Evolutionary conservation across 2,329 filamentous ascomycete species (phyloP), one percentile per base, ranked within the genome.

Genomic region (Alternaria consortialis): DNA sequence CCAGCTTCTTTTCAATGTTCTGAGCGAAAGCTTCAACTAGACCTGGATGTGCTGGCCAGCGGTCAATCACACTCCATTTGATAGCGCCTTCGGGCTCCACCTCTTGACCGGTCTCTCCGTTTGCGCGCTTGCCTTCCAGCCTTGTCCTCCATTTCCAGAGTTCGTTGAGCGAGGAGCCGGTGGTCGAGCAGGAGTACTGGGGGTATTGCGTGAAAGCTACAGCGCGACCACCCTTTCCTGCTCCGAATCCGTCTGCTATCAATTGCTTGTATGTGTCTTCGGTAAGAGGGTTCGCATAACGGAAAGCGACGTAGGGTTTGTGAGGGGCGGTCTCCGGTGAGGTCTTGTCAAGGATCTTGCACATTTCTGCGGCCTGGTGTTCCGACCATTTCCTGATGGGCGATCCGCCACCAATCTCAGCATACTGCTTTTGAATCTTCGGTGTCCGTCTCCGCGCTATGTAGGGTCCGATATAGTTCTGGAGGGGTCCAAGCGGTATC

Each of bases 371-470:
- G 61, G 89, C 93, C 80, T 99, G 95, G 75, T 95, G 90, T 80
- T 99, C 95, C 25, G 94, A 97, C 96, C 96, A 99, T 79, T 96
- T 96, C 69, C 94, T 90, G 77, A 99, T 99, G 2, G 95, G 95
- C 20, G 94, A 98, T n/a, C 95, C 95, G 64, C 95, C 95, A 60
- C 95, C 95, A 75, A 99, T 99, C 56, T 90, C 93, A 17, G 91
- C 87, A 77, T 99, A 99, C 79, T 99, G 96, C 77, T 97, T 91
- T 80, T 96, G 86, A 65, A 99, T 99, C 83, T 98, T 99, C 29
- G 95, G 94, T 1, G 95, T 99, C 75, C 95, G 87, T 70, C 94
- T 88, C 53, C 86, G 87, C 20, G 94, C 91, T 68, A 99, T 94
- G 51, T 97, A 83, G 15, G 93, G 93, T 2, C 94, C 95, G 32